phyloP scores from a whole-genome alignment of 2,329 filamentous ascomycete genomes.

The Sporothrix inflata region DNA sequence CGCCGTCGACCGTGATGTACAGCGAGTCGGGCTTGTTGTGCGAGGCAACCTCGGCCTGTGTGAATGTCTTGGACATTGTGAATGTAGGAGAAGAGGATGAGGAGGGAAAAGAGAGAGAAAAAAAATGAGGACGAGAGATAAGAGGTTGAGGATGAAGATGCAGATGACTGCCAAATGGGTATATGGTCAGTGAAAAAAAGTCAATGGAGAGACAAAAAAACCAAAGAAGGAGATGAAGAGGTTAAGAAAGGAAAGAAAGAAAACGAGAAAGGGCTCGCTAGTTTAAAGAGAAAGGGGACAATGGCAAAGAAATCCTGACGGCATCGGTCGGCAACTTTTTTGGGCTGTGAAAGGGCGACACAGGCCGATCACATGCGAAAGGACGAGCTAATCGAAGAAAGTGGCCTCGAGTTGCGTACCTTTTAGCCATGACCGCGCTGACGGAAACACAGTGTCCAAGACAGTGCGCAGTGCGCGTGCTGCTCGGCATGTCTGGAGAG shows the following conservation, averaged over 20 bases:
- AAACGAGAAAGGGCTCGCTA: not conserved
- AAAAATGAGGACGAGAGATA: not conserved
- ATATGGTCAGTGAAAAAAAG: not conserved
- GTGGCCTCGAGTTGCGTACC: not conserved
- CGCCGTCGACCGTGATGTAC: slow-evolving; percentile 89
- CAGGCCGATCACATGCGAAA: slow-evolving; percentile 26
- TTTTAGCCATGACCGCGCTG: not conserved
- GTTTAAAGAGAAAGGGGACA: slow-evolving; percentile 1
- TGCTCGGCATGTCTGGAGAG: slow-evolving; percentile 14
- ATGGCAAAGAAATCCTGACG: slow-evolving; percentile 18
- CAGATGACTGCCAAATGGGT: not conserved
- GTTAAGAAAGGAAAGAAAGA: slow-evolving; percentile 8
- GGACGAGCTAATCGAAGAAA: not conserved
- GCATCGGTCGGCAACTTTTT: slow-evolving; percentile 24
- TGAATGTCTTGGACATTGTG: slow-evolving; percentile 86
- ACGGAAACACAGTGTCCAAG: slow-evolving; percentile 13
- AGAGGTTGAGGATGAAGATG: slow-evolving; percentile 35
- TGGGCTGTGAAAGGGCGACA: not conserved
- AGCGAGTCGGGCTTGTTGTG: slow-evolving; percentile 87
- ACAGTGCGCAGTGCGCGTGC: not conserved
- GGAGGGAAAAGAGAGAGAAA: not conserved
- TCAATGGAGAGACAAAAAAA: not conserved
- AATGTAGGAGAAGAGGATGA: not conserved
- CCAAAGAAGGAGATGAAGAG: not conserved
- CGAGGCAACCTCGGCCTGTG: slow-evolving; percentile 80